A percentile compares a stretch with the other conserved stretches of the same genome.
Evolutionary conservation across 257 asterid genomes (phyloP).

Genomic region (Solanum pennellii): DNA sequence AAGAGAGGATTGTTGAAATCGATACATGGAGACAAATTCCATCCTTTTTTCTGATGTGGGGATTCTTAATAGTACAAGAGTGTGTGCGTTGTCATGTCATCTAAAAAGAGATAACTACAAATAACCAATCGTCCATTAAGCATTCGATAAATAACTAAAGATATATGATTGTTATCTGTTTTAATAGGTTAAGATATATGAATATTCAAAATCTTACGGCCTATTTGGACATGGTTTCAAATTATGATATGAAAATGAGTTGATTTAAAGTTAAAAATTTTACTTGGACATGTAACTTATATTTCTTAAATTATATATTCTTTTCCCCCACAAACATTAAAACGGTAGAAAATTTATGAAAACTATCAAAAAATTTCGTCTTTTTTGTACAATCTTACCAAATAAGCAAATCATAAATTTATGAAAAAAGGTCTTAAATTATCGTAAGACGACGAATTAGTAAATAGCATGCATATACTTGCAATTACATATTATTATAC

Average conservation of each 20-base stretch:
- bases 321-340: not conserved
- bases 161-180: not conserved
- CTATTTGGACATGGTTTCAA: not conserved
- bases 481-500: too few relatives aligned
- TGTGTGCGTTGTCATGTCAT: not conserved
- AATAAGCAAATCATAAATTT: not conserved
- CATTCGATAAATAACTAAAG: not conserved
- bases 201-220: not conserved
- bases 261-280: not conserved
- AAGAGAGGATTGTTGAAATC: too few relatives aligned
- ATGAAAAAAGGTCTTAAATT: too few relatives aligned
- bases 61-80: not conserved
- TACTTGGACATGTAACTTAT: not conserved
- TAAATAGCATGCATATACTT: too few relatives aligned
- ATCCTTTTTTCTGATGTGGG: too few relatives aligned
- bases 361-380: not conserved
- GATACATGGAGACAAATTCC: too few relatives aligned
- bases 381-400: not conserved
- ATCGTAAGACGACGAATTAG: not conserved
- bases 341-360: not conserved
- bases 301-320: not conserved
- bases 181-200: not conserved
- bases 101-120: not conserved
- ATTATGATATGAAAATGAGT: not conserved
- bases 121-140: not conserved